Percentiles rank a stretch among this genome's conserved stretches.
Conservation (phyloP, 305 asterid species). For the Fraxinus albicans region DNA sequence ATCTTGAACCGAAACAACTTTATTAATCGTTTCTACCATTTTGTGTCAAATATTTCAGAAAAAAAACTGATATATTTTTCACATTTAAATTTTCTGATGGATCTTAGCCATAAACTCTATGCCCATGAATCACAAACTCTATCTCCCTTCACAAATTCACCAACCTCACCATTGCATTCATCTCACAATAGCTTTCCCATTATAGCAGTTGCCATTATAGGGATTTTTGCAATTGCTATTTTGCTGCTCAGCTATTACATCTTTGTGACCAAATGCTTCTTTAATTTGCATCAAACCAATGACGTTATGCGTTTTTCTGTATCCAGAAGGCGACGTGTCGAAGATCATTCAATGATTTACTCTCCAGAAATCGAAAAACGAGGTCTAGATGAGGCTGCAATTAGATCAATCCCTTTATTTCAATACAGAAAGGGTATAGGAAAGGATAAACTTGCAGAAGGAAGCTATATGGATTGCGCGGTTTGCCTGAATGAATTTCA, state of each 20-base stretch:
- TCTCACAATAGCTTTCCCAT: conserved; percentile 38
- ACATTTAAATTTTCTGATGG: neutral
- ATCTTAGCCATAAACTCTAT: neutral
- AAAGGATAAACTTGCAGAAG: conserved; percentile 10
- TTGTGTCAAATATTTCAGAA: neutral
- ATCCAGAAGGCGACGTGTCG: conserved; percentile 22
- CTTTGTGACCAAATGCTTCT: conserved; percentile 52
- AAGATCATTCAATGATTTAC: conserved; percentile 20
- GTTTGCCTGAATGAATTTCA: conserved; percentile 52
- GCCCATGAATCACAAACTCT: conserved; percentile 1
- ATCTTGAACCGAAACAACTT: neutral
- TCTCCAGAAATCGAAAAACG: conserved; percentile 24
- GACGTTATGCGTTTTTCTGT: conserved; percentile 31
- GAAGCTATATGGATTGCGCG: conserved; percentile 32
- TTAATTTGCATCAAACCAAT: conserved; percentile 43
- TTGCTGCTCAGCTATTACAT: conserved; percentile 49
- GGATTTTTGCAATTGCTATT: conserved; percentile 38
- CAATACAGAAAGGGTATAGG: conserved; percentile 28
- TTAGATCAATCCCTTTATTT: conserved; percentile 40
- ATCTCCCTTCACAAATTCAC: conserved; percentile 19
- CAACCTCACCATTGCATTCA: conserved; percentile 25
- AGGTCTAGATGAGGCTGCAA: conserved; percentile 45
- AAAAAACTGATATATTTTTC: neutral
- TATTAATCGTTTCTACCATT: neutral
- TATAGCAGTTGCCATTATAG: conserved; percentile 44